These are phyloP conservation scores for Pichia sp. DNA, from an alignment of 1,139 yeast genomes.

Conservation along the genomic window DNA sequence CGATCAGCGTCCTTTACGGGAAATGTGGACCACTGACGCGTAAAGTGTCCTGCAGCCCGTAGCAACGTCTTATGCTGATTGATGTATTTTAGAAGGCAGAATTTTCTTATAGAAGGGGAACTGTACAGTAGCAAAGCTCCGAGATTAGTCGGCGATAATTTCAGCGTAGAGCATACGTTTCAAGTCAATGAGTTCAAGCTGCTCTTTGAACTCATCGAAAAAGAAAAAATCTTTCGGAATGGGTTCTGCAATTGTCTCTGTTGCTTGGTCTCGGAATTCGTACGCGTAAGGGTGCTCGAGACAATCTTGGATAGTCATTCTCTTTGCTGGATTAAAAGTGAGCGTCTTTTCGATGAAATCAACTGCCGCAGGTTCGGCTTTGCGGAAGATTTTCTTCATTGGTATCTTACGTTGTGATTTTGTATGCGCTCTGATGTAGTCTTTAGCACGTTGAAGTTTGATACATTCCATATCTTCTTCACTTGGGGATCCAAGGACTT, in stretches of 20 bases:
- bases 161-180: conserved; percentile 65
- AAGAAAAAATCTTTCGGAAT: conserved; percentile 75
- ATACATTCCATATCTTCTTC: conserved; percentile 76
- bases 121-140: no score
- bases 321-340: conserved; percentile 69
- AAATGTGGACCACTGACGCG: no score
- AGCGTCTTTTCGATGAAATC: conserved; percentile 71
- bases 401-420: conserved; percentile 55
- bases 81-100: no score
- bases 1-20: no score
- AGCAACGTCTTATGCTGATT: no score
- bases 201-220: conserved; percentile 64
- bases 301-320: conserved; percentile 78
- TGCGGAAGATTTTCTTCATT: conserved; percentile 40
- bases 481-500: conserved; percentile 83
- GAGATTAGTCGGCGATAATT: conserved; percentile 28
- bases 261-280: conserved; percentile 74
- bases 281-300: conserved; percentile 74
- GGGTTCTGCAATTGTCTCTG: conserved; percentile 73
- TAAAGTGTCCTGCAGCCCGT: no score
- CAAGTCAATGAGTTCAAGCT: conserved; percentile 60
- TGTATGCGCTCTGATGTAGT: conserved; percentile 76
- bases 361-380: conserved; percentile 60
- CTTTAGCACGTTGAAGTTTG: conserved; percentile 78
- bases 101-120: no score